A percentile compares a stretch with the other conserved stretches of the same genome.
These are phyloP conservation scores for Fusarium verrucosum DNA, from an alignment of 2,329 filamentous ascomycete genomes.

Conservation along the genomic window DNA sequence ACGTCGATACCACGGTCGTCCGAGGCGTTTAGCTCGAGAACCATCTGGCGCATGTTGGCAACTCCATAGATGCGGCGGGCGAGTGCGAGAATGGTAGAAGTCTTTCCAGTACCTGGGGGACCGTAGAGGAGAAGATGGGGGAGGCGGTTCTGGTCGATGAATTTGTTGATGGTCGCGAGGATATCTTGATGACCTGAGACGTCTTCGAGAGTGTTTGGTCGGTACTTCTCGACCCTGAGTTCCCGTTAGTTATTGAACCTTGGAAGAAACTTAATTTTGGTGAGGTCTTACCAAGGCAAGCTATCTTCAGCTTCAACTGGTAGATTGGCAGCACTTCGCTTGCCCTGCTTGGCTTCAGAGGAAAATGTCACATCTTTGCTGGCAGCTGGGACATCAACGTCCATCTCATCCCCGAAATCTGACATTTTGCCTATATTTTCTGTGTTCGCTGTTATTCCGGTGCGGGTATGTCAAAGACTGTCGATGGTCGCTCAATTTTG, in stretches of 20 bases:
- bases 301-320: conserved; percentile 94
- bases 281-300: conserved; percentile 77
- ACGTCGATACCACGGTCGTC: conserved; percentile 98
- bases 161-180: conserved; percentile 96
- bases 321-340: conserved; percentile 89
- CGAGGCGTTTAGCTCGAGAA: conserved; percentile 95
- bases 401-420: conserved; percentile 69
- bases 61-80: conserved; percentile 91
- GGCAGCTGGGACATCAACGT: conserved; percentile 61
- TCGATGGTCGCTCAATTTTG: conserved; percentile 5
- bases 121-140: conserved; percentile 97
- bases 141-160: conserved; percentile 91
- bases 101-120: conserved; percentile 96
- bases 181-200: conserved; percentile 98
- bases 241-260: neutral
- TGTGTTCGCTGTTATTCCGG: neutral
- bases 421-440: conserved; percentile 56
- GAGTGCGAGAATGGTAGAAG: conserved; percentile 92
- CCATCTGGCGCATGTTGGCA: conserved; percentile 97
- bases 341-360: conserved; percentile 83
- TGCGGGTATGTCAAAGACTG: neutral
- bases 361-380: conserved; percentile 71
- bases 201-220: conserved; percentile 86
- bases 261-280: neutral
- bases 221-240: conserved; percentile 92